phyloP scores from a whole-genome alignment of 805 yeast genomes.

The Candida arabinofermentans region DNA sequence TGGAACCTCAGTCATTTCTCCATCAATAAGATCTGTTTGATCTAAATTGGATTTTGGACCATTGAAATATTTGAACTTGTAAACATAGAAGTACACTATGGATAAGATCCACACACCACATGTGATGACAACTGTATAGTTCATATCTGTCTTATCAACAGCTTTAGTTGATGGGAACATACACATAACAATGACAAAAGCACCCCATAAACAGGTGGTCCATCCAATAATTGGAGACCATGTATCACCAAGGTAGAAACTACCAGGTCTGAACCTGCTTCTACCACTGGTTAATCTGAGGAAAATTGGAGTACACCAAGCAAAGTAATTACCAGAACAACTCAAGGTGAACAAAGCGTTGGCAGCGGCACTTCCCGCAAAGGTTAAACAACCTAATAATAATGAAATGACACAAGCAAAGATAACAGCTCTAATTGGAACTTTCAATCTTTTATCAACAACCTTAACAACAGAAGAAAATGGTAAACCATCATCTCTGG shows the following conservation, averaged over 20 bases:
- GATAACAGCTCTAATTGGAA: conserved; percentile 62
- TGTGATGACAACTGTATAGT: not conserved
- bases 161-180: conserved; percentile 53
- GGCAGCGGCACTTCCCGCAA: conserved; percentile 59
- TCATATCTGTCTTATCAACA: conserved; percentile 47
- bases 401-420: conserved; percentile 51
- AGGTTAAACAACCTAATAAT: conserved; percentile 51
- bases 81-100: conserved; percentile 21
- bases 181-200: conserved; percentile 49
- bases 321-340: conserved; percentile 57
- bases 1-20: too few relatives aligned
- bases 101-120: too few relatives aligned
- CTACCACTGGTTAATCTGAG: conserved; percentile 48
- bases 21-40: too few relatives aligned
- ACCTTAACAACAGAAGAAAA: conserved; percentile 50
- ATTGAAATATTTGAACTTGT: too few relatives aligned
- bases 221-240: conserved; percentile 42
- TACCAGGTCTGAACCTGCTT: conserved; percentile 57
- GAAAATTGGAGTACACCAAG: conserved; percentile 61
- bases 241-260: conserved; percentile 54
- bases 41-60: too few relatives aligned
- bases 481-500: conserved; percentile 75
- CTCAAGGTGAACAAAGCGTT: conserved; percentile 64
- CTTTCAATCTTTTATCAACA: conserved; percentile 52
- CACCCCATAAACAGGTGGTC: conserved; percentile 46